phyloP scores from a whole-genome alignment of 208 protist species.

The Trypanosoma melophagium region DNA sequence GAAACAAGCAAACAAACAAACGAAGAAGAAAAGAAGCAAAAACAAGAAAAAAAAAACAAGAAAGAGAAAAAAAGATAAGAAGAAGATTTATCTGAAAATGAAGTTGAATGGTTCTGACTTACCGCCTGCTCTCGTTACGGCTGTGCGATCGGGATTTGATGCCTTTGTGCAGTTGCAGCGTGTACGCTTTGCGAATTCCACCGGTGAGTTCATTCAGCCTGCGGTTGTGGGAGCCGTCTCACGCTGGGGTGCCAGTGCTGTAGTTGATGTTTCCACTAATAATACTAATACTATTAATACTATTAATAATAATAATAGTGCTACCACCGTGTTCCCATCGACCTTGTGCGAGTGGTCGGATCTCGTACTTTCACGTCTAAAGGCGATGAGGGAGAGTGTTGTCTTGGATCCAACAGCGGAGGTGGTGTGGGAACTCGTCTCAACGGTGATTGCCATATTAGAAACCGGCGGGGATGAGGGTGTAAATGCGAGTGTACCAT shows the following conservation, averaged over 20 bases:
- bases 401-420: constrained; percentile 32
- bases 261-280: background rate
- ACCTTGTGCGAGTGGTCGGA: constrained; percentile 35
- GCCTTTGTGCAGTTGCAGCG: constrained; percentile 35
- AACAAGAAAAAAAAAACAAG: background rate
- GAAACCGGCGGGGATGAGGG: constrained; percentile 36
- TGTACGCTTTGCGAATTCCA: constrained; percentile 22
- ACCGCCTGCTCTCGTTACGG: constrained; percentile 22
- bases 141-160: constrained; percentile 34
- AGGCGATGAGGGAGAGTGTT: constrained; percentile 15
- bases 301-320: background rate
- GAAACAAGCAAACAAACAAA: background rate
- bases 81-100: background rate
- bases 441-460: constrained; percentile 36
- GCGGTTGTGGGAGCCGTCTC: background rate
- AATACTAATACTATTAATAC: background rate
- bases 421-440: constrained; percentile 52
- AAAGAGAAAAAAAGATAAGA: background rate
- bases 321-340: background rate
- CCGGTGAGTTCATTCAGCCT: background rate
- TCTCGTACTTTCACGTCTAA: constrained; percentile 34
- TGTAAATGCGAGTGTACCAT: constrained; percentile 45
- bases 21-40: background rate
- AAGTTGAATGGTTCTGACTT: constrained; percentile 10
- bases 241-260: background rate